Percentiles rank a stretch among this genome's conserved stretches.
phyloP scores from a whole-genome alignment of 805 yeast species.

The Kodamaea hsintzibuensis region DNA sequence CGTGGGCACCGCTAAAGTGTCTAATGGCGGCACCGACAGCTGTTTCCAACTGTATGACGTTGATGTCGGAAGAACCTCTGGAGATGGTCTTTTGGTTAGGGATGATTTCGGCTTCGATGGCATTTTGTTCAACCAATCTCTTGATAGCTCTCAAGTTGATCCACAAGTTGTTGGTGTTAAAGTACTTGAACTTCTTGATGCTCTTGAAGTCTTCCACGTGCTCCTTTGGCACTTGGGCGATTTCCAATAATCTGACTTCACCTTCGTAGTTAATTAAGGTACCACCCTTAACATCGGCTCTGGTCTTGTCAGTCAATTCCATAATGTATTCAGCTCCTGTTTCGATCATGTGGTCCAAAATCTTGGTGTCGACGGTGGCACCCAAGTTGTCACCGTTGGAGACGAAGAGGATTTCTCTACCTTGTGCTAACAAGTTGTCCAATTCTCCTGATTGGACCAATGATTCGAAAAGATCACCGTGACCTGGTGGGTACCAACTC shows the following conservation, averaged over 20 bases:
- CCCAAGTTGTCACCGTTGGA: conserved; percentile 99
- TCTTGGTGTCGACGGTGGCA: conserved; percentile 92
- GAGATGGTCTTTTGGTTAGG: conserved; percentile 88
- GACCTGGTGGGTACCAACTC: conserved; percentile 99
- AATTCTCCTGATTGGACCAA: conserved; percentile 88
- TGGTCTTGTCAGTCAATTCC: conserved; percentile 98
- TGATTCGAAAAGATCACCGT: conserved; percentile 95
- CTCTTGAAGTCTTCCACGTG: conserved; percentile 98
- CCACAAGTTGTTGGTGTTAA: conserved; percentile 98
- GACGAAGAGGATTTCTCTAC: conserved; percentile 92
- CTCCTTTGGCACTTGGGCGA: conserved; percentile 98
- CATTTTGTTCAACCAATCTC: conserved; percentile 81
- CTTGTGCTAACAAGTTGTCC: conserved; percentile 85
- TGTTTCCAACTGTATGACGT: conserved; percentile 93
- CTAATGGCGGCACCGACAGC: conserved; percentile 99
- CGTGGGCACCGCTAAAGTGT: conserved; percentile 92
- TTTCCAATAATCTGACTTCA: conserved; percentile 88
- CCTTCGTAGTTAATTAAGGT: conserved; percentile 96
- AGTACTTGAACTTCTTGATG: conserved; percentile 95
- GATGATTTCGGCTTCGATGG: conserved; percentile 88
- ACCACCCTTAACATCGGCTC: conserved; percentile 99
- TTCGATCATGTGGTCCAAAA: conserved; percentile 89
- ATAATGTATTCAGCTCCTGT: conserved; percentile 91
- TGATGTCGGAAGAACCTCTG: conserved; percentile 73
- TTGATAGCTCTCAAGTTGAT: conserved; percentile 92